phyloP scores from a whole-genome alignment of 768 basidiomycete genomes.

The Collybia mongolica region DNA sequence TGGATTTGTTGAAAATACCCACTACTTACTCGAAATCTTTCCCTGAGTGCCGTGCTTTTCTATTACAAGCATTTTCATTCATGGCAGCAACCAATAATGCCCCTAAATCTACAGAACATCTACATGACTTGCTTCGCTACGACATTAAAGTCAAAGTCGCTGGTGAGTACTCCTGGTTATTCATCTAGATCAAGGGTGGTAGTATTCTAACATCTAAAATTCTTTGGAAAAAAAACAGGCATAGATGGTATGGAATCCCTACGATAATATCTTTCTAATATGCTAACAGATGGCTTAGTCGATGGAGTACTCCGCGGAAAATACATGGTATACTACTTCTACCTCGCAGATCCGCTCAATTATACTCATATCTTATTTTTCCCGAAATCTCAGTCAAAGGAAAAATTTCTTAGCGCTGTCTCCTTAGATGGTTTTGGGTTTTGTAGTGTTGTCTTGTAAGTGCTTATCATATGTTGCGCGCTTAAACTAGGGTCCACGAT shows the following conservation, averaged over 20 bases:
- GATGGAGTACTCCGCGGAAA: constrained; percentile 97
- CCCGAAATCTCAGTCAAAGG: constrained; percentile 61
- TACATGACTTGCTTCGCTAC: constrained; percentile 48
- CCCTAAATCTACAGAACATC: constrained; percentile 47
- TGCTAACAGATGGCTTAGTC: constrained; percentile 41
- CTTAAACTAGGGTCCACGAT: not conserved
- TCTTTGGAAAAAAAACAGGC: constrained; percentile 19
- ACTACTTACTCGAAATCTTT: too few relatives aligned
- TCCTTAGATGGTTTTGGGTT: constrained; percentile 87
- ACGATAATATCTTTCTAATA: not conserved
- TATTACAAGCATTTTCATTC: too few relatives aligned
- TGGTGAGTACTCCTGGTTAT: constrained; percentile 50
- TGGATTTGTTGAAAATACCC: too few relatives aligned
- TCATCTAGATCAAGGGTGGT: not conserved
- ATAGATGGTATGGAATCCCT: constrained; percentile 59
- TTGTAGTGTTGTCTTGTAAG: constrained; percentile 90
- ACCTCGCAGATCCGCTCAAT: not conserved
- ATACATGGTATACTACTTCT: constrained; percentile 59
- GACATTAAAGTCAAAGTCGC: constrained; percentile 94
- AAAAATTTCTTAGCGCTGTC: constrained; percentile 84
- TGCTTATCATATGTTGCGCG: constrained; percentile 5
- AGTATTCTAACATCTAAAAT: not conserved
- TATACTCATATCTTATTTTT: constrained; percentile 4
- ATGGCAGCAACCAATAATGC: not conserved
- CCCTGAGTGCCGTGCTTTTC: too few relatives aligned